Base-by-base conservation (phyloP, 495 filamentous ascomycete genomes). In the Trichoderma parareesei region DNA sequence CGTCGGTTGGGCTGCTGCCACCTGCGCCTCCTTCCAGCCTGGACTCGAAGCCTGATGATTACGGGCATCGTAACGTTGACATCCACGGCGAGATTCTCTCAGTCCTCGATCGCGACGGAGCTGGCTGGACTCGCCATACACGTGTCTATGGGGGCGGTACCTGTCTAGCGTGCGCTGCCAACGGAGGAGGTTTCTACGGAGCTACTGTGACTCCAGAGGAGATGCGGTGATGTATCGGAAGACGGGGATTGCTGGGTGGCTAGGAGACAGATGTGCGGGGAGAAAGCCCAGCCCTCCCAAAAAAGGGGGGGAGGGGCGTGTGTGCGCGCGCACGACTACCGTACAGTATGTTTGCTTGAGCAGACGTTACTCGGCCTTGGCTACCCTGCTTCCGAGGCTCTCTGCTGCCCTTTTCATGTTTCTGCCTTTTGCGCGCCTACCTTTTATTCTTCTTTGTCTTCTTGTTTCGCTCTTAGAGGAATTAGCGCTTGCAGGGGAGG, bases 131-230 rank as follows among this genome's bases (percentile, higher is more conserved):
- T 67, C 74, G 79, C 38, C 79, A 82, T 64, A 82, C 79, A 9
- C 73, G 79, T 6, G 79, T 82, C 35, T 81, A 82, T 61, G 78
- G 79, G 46, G 79, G 79, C 44, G 79, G 79, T 3, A 71, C 75
- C 5, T 81, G 79, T 65, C 70, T 82, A n/a, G 77, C 78, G 10
- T 82, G 79, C 62, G 74, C 70, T 10, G 71, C 77, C 11, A 71
- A 69, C 16, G 74, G 71, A 16, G 79, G 79, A 5, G 79, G 79
- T 6, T 80, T 78, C 67, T 82, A 82, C 66, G 79, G 79, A 14
- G 76, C 80, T 37, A 78, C 75, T 61, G 79, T 82, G 14, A 78
- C 77, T 53, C 71, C 76, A 9, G 76, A 77, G 64, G 76, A 82
- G 61, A 73, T 78, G 65, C 72, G 79, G 61, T 80, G 71, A 61